Percentiles rank a stretch among this genome's conserved stretches.
phyloP scores from a whole-genome alignment of 192 early-diverging fungal genomes.

The Coemansia sp. region DNA sequence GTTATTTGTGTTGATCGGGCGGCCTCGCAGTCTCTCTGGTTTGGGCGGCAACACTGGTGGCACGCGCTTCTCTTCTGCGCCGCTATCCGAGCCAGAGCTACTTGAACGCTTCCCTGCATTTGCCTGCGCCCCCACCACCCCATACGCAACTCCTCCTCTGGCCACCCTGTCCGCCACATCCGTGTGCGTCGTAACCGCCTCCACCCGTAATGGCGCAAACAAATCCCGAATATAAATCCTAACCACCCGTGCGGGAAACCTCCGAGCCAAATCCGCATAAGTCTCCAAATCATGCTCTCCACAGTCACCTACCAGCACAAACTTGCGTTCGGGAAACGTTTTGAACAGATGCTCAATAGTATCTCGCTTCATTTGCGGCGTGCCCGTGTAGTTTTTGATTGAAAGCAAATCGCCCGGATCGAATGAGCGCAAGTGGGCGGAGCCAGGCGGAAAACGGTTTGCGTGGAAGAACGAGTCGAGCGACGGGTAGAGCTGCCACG shows the following conservation, averaged over 20 bases:
- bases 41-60: conserved; percentile 44
- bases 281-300: conserved; percentile 88
- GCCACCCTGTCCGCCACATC: conserved; percentile 22
- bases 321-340: conserved; percentile 79
- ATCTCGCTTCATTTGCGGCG: conserved; percentile 57
- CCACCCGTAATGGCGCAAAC: conserved; percentile 44
- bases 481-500: conserved; percentile 77
- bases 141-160: conserved; percentile 27
- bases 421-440: conserved; percentile 66
- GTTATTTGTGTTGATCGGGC: background rate
- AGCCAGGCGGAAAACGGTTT: conserved; percentile 77
- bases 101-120: background rate
- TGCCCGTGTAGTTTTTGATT: conserved; percentile 55
- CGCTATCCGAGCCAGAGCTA: background rate
- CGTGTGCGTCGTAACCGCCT: conserved; percentile 38
- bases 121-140: conserved; percentile 15
- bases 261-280: conserved; percentile 66
- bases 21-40: conserved; percentile 19
- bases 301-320: conserved; percentile 87
- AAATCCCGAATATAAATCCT: conserved; percentile 84
- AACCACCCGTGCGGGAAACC: conserved; percentile 68
- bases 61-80: background rate
- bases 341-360: conserved; percentile 54
- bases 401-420: conserved; percentile 63
- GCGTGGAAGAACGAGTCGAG: conserved; percentile 65